phyloP scores from a whole-genome alignment of 106 monocot genomes.

The Allium cepa region DNA sequence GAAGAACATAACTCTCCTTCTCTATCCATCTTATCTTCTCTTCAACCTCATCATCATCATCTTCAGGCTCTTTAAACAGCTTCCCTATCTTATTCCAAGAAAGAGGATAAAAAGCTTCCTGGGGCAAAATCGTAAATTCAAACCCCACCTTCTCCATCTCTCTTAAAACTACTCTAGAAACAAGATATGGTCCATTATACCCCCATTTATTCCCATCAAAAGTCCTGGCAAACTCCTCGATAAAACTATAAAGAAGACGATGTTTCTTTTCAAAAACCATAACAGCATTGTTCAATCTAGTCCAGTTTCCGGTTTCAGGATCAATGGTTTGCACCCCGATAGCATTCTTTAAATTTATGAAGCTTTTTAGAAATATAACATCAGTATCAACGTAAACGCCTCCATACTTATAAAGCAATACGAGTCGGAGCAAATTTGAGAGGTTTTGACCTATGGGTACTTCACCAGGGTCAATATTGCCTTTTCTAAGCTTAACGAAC shows the following conservation, averaged over 20 bases:
- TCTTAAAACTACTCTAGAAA: constrained; percentile 53
- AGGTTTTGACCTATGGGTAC: constrained; percentile 77
- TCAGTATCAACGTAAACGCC: constrained; percentile 80
- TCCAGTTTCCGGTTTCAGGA: constrained; percentile 53
- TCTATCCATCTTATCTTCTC: constrained; percentile 29
- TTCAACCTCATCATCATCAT: constrained; percentile 22
- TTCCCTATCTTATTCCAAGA: constrained; percentile 49
- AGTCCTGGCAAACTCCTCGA: constrained; percentile 51
- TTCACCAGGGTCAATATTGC: constrained; percentile 34
- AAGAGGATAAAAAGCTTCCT: constrained; percentile 66
- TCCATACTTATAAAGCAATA: constrained; percentile 66
- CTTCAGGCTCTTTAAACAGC: constrained; percentile 35
- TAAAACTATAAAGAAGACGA: constrained; percentile 51
- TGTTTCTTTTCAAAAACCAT: constrained; percentile 65
- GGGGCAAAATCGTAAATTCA: constrained; percentile 44
- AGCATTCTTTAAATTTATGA: constrained; percentile 37
- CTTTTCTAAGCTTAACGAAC: neutral
- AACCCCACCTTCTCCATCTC: constrained; percentile 10
- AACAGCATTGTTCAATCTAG: constrained; percentile 75
- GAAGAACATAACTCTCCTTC: constrained; percentile 44
- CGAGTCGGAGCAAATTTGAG: constrained; percentile 72
- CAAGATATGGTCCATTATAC: constrained; percentile 74
- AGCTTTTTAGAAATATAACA: constrained; percentile 53
- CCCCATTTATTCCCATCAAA: constrained; percentile 91
- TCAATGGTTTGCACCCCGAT: constrained; percentile 66